phyloP scores from a whole-genome alignment of 2,329 filamentous ascomycete species.

The Fusarium penzigii region DNA sequence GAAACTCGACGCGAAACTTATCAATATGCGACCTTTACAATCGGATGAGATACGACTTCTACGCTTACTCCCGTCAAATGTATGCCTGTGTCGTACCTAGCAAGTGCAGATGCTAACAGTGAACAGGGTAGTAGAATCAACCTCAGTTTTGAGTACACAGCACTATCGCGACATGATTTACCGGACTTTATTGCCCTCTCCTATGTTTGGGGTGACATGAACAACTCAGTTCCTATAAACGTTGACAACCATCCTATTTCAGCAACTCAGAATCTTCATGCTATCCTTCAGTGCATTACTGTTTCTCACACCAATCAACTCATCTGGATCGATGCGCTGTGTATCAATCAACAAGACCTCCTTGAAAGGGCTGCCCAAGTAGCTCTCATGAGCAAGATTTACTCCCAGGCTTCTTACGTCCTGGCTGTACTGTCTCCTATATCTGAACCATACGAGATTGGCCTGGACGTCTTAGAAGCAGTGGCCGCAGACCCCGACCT shows the following conservation, averaged over 20 bases:
- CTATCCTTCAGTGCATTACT: background rate
- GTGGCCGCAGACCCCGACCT: background rate
- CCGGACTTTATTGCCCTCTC: slow-evolving; percentile 8
- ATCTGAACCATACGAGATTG: slow-evolving; percentile 1
- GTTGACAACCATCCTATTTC: background rate
- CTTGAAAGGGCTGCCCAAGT: slow-evolving; percentile 6
- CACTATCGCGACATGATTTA: background rate
- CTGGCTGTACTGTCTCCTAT: slow-evolving; percentile 3
- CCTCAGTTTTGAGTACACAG: no score
- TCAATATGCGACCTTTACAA: no score
- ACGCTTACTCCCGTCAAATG: no score
- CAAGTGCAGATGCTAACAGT: no score
- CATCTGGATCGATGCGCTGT: slow-evolving; percentile 8
- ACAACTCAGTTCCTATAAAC: background rate
- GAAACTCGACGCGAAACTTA: no score
- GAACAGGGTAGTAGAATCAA: no score
- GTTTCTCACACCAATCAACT: background rate
- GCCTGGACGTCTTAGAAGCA: slow-evolving; percentile 3
- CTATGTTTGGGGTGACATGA: slow-evolving; percentile 5
- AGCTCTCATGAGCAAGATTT: slow-evolving; percentile 6
- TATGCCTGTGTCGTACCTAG: no score
- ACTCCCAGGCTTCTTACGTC: slow-evolving; percentile 10
- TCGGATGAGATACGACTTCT: no score
- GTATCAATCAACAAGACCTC: slow-evolving; percentile 11
- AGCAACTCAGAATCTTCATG: slow-evolving; percentile 7